A percentile compares a stretch with the other conserved stretches of the same genome.
Evolutionary conservation across 768 basidiomycete species (phyloP).

Genomic region (Suillus paluster): DNA sequence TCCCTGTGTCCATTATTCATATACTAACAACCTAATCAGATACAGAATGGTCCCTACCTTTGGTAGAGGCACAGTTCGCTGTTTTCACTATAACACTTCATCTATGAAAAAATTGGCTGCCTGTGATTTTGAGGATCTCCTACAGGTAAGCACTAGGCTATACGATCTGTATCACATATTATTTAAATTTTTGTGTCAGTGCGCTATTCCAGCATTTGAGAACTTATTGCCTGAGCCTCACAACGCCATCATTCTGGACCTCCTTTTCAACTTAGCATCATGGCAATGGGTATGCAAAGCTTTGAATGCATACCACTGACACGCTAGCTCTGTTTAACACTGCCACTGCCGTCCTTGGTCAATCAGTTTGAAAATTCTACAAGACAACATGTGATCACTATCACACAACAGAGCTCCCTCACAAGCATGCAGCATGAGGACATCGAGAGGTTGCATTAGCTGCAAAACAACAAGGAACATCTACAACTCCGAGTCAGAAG

Average conservation of each 20-base stretch:
- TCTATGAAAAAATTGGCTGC: conserved; percentile 41
- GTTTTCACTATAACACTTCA: conserved; percentile 34
- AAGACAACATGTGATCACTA: conserved; percentile 26
- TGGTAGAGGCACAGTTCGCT: conserved; percentile 33
- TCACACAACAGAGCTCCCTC: conserved; percentile 34
- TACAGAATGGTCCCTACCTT: conserved; percentile 37
- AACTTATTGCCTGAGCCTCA: conserved; percentile 35
- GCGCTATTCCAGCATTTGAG: conserved; percentile 42
- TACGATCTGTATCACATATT: background rate
- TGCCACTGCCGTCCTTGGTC: conserved; percentile 27
- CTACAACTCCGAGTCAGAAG: background rate
- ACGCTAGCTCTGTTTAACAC: conserved; percentile 24
- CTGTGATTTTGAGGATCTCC: conserved; percentile 41
- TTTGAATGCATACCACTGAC: conserved; percentile 34
- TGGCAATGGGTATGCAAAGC: conserved; percentile 44
- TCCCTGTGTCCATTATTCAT: background rate
- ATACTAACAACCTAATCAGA: conserved; percentile 16
- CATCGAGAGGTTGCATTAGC: conserved; percentile 16
- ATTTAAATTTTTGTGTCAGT: conserved; percentile 24
- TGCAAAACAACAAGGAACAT: background rate
- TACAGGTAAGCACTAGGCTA: conserved; percentile 33
- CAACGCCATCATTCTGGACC: conserved; percentile 22
- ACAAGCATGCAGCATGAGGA: conserved; percentile 28
- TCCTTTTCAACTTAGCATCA: conserved; percentile 32
- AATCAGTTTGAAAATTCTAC: conserved; percentile 26